Evolutionary conservation across 2,329 filamentous ascomycete species (phyloP), one percentile per base, ranked within the genome.

Genomic region (Fusarium sp.): DNA sequence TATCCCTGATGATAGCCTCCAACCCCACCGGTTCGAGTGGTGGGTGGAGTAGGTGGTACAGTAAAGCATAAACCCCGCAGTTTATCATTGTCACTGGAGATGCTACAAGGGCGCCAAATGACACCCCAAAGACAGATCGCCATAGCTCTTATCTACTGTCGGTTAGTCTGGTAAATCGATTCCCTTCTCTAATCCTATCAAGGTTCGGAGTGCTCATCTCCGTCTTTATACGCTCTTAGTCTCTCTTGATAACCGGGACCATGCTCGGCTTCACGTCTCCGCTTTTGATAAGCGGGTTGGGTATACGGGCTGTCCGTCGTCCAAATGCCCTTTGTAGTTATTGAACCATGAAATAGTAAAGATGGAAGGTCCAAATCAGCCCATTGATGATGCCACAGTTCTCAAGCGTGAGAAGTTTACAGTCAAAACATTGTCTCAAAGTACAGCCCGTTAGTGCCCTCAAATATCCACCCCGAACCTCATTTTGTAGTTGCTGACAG

Each of bases 341-440:
- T 6, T 20, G 29, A 50, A 32, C 14, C 5, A 32, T 8, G 8
- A 8, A 50, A 50, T n/a, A 16, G 3, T 6, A 12, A 32, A 32
- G 11, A 54, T 54, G 51, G 16, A 54, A 4, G 11, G 6, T 18
- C 12, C 12, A 15, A 18, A 14, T 30, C 51, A 54, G 14, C 7
- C n/a, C 15, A 18, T 45, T 18, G 25, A 46, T 7, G n/a, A 47
- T 11, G 34, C 46, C 27, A 46, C 43, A 27, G 30, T 58, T 44
- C 38, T 63, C 16, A 24, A 60, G n/a, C 27, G 51, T 29, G 51
- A 54, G 27, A 54, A 18, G 11, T 54, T 44, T 8, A 54, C 51
- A 32, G 46, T 50, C 12, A 50, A 50, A 29, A 50, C 46, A 5
- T 29, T 50, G 12, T 50, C 46, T 11, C 46, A 50, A 18, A 50